Conservation (phyloP, 306 rosid genomes). For the Acacia melanoxylon region DNA sequence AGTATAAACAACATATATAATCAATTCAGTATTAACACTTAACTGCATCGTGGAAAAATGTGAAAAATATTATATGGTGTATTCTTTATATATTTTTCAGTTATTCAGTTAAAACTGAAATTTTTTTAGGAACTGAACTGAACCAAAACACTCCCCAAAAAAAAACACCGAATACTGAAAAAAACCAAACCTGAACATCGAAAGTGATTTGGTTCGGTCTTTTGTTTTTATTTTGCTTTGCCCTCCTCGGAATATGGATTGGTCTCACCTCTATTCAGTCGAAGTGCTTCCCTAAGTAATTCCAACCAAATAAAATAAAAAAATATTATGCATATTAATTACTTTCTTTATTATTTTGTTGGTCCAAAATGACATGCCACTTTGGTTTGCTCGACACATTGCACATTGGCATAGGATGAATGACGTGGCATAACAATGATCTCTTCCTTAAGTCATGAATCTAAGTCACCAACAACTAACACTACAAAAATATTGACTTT, state of each 20-base stretch:
- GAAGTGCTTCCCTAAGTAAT: not conserved
- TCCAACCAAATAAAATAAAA: not conserved
- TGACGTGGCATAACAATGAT: conserved; percentile 48
- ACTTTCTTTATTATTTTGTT: not conserved
- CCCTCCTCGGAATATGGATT: not conserved
- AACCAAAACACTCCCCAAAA: too few relatives aligned
- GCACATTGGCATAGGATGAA: not conserved
- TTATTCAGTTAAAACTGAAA: too few relatives aligned
- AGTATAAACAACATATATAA: too few relatives aligned
- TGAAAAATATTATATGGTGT: too few relatives aligned
- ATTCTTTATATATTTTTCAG: too few relatives aligned
- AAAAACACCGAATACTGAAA: too few relatives aligned
- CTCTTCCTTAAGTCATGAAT: conserved; percentile 32
- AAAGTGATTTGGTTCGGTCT: too few relatives aligned
- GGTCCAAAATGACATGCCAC: conserved; percentile 15
- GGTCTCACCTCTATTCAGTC: not conserved
- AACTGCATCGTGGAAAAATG: too few relatives aligned
- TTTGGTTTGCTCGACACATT: not conserved
- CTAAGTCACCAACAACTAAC: conserved; percentile 38
- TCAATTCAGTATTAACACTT: too few relatives aligned
- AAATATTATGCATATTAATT: not conserved
- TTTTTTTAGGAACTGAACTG: too few relatives aligned
- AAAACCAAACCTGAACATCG: fast-evolving
- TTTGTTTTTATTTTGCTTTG: too few relatives aligned
- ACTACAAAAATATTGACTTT: too few relatives aligned